Conservation (phyloP, 2,329 filamentous ascomycete genomes). For the Colletotrichum higginsianum region DNA sequence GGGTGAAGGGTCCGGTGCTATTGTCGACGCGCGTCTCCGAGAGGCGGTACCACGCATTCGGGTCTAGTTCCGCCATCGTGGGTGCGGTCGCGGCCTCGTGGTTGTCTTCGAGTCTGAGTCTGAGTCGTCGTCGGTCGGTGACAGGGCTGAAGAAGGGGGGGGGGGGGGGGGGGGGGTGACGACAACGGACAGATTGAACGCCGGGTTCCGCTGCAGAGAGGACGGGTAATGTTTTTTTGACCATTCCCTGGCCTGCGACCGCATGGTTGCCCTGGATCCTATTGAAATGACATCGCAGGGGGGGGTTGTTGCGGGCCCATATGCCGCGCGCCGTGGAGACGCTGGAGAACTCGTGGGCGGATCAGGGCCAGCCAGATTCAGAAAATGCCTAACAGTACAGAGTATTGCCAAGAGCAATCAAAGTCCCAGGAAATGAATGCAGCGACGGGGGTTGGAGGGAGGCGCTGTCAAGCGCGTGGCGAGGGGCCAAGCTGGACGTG, state of each 20-base stretch:
- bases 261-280: conserved; percentile 23
- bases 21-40: conserved; percentile 53
- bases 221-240: conserved; percentile 39
- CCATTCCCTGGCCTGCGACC: conserved; percentile 26
- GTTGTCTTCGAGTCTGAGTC: conserved; percentile 12
- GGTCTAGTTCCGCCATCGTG: conserved; percentile 47
- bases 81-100: conserved; percentile 17
- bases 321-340: conserved; percentile 16
- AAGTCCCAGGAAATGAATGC: conserved; percentile 33
- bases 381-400: conserved; percentile 28
- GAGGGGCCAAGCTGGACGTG: conserved; percentile 37
- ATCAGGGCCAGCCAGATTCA: conserved; percentile 1
- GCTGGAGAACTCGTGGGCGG: conserved; percentile 14
- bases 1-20: conserved; percentile 45
- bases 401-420: conserved; percentile 34
- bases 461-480: conserved; percentile 21
- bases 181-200: conserved; percentile 15
- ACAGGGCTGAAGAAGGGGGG: conserved; percentile 30
- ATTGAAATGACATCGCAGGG: conserved; percentile 39
- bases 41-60: conserved; percentile 55
- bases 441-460: conserved; percentile 16
- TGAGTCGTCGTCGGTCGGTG: conserved; percentile 8
- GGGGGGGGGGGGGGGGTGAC: conserved; percentile 9
- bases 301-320: conserved; percentile 26
- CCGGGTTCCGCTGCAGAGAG: conserved; percentile 35